Base-by-base conservation (phyloP, 1,284 basidiomycete species). In the Ceratobasidium theobromae region DNA sequence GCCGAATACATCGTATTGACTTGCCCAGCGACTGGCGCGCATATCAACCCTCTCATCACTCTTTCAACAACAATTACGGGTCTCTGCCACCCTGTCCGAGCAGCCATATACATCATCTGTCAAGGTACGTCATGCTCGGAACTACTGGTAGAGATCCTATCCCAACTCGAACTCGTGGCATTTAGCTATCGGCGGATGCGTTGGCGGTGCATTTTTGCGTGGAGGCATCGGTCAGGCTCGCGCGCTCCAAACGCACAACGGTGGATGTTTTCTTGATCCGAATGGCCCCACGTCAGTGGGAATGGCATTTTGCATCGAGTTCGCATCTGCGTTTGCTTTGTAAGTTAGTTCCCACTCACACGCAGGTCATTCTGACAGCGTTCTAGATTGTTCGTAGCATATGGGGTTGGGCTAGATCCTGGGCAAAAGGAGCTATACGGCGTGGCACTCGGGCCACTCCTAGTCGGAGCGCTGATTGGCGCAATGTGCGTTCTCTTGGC, bases 341-440 rank as follows among this genome's bases (percentile, higher is more conserved):
- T 66, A 41, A 21, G 67, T 53, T 30, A 35, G 25, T 38, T 27
- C 38, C 23, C 49, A 45, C 12, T 21, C 21, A 16, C 48, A 12
- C 27, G 12, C 27, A n/a, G 4, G 23, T 25, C 33, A 43, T 16
- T 18, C 48, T 55, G 30, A 46, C 23, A 25, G 6, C 28, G 8
- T n/a, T 27, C 27, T 35, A 68, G 67, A 12, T 35, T 68, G 35
- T 58, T 68, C 25, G 60, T 68, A 12, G 51, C 67, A 14, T 68
- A 66, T 27, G 67, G 67, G 5, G 67, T 68, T 11, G 67, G 67
- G 53, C 55, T 68, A 14, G 67, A 68, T 49, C 67, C 67, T 41
- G 53, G 45, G 18, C 67, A 68, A 66, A 68, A 68, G 49, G 57
- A 66, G 30, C 55, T 68, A 12, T 68, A 68, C 41, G 67, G 67